These are phyloP conservation scores for Auricularia sp. DNA, from an alignment of 768 basidiomycete genomes.

Conservation along the genomic window DNA sequence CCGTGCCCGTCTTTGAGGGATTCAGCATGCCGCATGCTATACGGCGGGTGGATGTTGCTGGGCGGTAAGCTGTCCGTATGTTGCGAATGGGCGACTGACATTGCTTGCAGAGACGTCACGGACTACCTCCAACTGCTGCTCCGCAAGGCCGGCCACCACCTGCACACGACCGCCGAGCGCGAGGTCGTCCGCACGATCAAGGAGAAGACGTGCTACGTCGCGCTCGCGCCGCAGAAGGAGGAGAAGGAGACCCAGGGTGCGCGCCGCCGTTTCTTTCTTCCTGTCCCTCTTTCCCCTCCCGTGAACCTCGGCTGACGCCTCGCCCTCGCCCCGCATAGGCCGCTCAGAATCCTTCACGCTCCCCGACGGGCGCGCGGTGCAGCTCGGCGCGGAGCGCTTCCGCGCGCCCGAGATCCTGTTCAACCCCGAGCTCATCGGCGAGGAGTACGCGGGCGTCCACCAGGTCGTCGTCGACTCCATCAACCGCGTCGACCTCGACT, in stretches of 20 bases:
- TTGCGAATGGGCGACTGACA: background rate
- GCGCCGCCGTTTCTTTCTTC: too few relatives aligned
- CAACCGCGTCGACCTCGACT: constrained; percentile 89
- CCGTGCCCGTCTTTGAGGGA: constrained; percentile 97
- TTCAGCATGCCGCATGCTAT: constrained; percentile 99
- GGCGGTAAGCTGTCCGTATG: constrained; percentile 46
- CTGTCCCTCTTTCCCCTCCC: background rate
- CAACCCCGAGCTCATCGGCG: constrained; percentile 92
- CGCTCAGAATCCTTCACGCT: constrained; percentile 81
- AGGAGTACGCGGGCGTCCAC: constrained; percentile 94
- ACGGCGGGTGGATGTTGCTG: constrained; percentile 90
- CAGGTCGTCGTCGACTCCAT: constrained; percentile 99
- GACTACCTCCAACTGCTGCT: constrained; percentile 91
- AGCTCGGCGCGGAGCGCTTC: constrained; percentile 94
- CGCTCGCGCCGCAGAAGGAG: constrained; percentile 86
- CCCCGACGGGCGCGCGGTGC: constrained; percentile 45
- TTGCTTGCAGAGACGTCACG: too few relatives aligned
- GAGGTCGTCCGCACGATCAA: constrained; percentile 97
- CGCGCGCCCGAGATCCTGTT: constrained; percentile 96
- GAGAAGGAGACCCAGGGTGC: constrained; percentile 65
- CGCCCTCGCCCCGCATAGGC: too few relatives aligned
- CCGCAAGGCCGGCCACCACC: constrained; percentile 87
- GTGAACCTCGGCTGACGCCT: constrained; percentile 12
- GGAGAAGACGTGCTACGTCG: constrained; percentile 96
- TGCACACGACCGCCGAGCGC: constrained; percentile 94